Conservation (phyloP, 495 filamentous ascomycete species). For the Tuber umbilicatum region DNA sequence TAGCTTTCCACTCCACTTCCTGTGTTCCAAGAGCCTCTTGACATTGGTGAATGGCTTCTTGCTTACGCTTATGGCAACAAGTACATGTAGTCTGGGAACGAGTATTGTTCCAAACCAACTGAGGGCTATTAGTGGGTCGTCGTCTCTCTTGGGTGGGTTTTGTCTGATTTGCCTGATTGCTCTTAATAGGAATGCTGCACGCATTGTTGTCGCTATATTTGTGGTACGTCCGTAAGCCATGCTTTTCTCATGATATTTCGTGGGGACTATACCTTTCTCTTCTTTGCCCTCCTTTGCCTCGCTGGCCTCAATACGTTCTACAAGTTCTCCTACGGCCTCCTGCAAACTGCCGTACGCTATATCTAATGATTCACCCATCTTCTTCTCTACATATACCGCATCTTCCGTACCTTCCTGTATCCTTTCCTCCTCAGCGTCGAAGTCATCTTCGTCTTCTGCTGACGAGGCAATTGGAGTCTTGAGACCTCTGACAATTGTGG, state of each 20-base stretch:
- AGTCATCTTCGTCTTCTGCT: conserved; percentile 61
- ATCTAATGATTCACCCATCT: conserved; percentile 53
- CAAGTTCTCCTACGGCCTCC: conserved; percentile 48
- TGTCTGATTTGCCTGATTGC: conserved; percentile 67
- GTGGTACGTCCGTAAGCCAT: not conserved
- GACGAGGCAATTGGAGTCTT: conserved; percentile 57
- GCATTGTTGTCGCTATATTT: conserved; percentile 11
- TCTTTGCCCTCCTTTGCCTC: conserved; percentile 38
- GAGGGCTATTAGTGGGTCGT: conserved; percentile 23
- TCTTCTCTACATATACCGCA: conserved; percentile 56
- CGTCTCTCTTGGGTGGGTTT: conserved; percentile 52
- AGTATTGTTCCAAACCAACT: conserved; percentile 43
- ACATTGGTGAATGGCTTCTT: conserved; percentile 36
- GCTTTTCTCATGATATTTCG: not conserved
- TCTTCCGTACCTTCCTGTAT: conserved; percentile 66
- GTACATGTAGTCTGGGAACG: conserved; percentile 41
- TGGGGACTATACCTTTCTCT: conserved; percentile 9
- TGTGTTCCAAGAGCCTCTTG: conserved; percentile 33
- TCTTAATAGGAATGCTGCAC: conserved; percentile 64
- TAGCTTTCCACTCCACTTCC: conserved; percentile 41
- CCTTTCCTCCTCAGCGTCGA: conserved; percentile 66
- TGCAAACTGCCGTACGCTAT: conserved; percentile 57
- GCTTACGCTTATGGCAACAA: conserved; percentile 32
- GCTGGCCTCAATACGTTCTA: conserved; percentile 43
- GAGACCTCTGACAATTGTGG: conserved; percentile 58